Base-by-base conservation (phyloP, 176 grass and related monocot genomes). In the Oryza rufipogon region DNA sequence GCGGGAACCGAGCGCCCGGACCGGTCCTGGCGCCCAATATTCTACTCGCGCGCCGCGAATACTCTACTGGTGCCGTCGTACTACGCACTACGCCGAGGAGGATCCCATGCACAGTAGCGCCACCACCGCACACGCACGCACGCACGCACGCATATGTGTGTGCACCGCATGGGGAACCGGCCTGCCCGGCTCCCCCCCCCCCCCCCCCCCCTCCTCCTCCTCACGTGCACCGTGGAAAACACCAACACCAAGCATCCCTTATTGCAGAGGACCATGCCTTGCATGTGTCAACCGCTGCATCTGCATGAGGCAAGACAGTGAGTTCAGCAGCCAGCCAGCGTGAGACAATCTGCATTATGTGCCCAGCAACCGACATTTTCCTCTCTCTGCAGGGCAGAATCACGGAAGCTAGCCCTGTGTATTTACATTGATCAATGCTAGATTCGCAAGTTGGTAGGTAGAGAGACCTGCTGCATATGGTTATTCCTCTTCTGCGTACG, bases 181-280 rank as follows among this genome's bases (percentile, higher is more conserved):
- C 75, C 80, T 68, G 63, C 75, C 49, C 67, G 46, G 71, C 83
- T 61, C 49, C 89, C 84, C 89, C n/a, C n/a, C n/a, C n/a, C n/a
- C n/a, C n/a, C n/a, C n/a, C n/a, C n/a, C n/a, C 83, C 84, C 89
- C 84, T 80, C 84, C 89, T 80, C 83, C 89, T 68, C 49, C 89
- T 87, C 89, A 90, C 84, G 89, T 90, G 89, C 89, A 83, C 75
- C 80, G 75, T 84, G 75, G 89, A 80, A 84, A 90, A 80, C 68
- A 87, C 64, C 89, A 69, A 85, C 81, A 22, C 42, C 58, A 63
- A 63, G 54, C 17, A 58, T 58, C 17, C 8, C 52, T 56, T 30
- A 30, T 30, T 20, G 54, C 54, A 58, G 54, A 58, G 17, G 49
- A 2, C 14, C 49, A 52, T 52, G 49, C 49, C 49, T 14, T 49